These are phyloP conservation scores for Taxillus chinensis DNA, from an alignment of 164 flowering plant genomes.

Conservation along the genomic window DNA sequence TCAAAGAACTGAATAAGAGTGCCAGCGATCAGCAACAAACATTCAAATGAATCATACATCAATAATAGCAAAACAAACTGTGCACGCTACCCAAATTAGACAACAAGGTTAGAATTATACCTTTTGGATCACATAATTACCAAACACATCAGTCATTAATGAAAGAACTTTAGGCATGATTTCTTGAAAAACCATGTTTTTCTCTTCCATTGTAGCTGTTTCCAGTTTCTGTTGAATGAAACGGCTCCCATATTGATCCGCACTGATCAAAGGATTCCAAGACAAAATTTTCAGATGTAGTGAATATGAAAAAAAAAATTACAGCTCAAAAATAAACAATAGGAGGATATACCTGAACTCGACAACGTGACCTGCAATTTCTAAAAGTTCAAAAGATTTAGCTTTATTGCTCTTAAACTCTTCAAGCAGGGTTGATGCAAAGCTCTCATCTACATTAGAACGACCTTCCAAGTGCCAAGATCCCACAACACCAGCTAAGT, in stretches of 20 bases:
- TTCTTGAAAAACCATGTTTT: conserved; percentile 74
- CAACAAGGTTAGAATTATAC: conserved; percentile 19
- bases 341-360: conserved; percentile 65
- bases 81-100: not conserved
- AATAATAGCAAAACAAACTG: not conserved
- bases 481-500: conserved; percentile 50
- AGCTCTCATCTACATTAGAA: conserved; percentile 36
- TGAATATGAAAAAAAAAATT: not conserved
- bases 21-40: too few species aligned
- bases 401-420: conserved; percentile 81
- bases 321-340: not conserved
- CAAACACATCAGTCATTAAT: conserved; percentile 89
- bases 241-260: conserved; percentile 89
- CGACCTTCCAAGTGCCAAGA: conserved; percentile 48
- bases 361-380: conserved; percentile 80
- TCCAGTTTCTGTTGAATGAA: conserved; percentile 93
- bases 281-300: not conserved
- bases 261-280: conserved; percentile 33
- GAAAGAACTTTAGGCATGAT: conserved; percentile 72
- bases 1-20: conserved; percentile 59
- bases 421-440: conserved; percentile 59
- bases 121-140: conserved; percentile 94
- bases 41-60: not conserved
- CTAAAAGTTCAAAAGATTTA: conserved; percentile 71
- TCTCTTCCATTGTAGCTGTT: conserved; percentile 78